Evolutionary conservation across 2,329 filamentous ascomycete species (phyloP).

Genomic region (Trichoderma asperellum): DNA sequence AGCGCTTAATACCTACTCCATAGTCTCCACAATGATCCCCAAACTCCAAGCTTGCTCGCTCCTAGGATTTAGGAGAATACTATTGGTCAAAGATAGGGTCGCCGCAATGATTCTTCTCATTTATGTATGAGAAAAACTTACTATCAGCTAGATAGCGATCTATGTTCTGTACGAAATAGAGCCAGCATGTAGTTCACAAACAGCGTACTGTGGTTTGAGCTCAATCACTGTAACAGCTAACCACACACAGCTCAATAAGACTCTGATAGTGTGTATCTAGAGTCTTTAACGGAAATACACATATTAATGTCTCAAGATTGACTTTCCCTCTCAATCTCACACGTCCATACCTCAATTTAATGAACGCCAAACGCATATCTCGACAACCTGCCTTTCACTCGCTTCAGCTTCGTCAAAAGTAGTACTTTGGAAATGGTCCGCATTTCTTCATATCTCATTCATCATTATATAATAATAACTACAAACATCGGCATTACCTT

Average conservation of each 20-base stretch:
- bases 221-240: background rate
- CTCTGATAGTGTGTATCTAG: too few relatives aligned
- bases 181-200: background rate
- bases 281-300: too few relatives aligned
- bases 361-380: too few relatives aligned
- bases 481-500: background rate
- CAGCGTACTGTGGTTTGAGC: too few relatives aligned
- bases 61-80: background rate
- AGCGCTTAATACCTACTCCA: background rate
- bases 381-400: too few relatives aligned
- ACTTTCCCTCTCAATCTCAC: too few relatives aligned
- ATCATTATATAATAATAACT: background rate
- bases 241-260: too few relatives aligned
- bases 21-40: background rate
- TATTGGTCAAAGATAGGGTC: background rate
- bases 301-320: too few relatives aligned
- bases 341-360: too few relatives aligned
- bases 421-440: background rate
- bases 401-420: too few relatives aligned
- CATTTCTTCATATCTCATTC: conserved; percentile 10
- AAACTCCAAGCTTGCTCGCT: background rate
- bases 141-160: background rate
- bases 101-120: background rate
- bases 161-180: background rate
- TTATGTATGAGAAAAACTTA: background rate